A percentile compares a stretch with the other conserved stretches of the same genome.
Conservation (phyloP, 2,329 filamentous ascomycete species). For the Fonsecaea nubica region DNA sequence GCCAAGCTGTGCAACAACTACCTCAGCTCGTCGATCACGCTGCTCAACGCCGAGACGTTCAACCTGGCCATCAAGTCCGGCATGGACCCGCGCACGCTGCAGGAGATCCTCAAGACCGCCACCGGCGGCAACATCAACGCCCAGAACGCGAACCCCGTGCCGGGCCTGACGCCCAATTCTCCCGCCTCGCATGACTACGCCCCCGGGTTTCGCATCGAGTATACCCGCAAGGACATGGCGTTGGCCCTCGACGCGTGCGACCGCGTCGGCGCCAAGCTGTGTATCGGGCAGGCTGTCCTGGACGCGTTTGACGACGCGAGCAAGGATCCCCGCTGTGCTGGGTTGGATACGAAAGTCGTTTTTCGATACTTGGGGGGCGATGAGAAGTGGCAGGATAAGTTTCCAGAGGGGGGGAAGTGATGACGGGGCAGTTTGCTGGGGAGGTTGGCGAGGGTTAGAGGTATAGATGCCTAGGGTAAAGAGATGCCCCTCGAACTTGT, state of each 20-base stretch:
- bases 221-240: constrained; percentile 66
- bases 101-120: constrained; percentile 58
- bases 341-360: constrained; percentile 63
- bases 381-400: constrained; percentile 19
- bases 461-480: too few species aligned
- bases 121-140: constrained; percentile 60
- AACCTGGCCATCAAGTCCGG: constrained; percentile 65
- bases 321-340: constrained; percentile 57
- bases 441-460: too few species aligned
- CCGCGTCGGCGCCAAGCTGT: constrained; percentile 56
- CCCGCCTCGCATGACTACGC: constrained; percentile 57
- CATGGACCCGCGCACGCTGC: constrained; percentile 60
- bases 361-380: constrained; percentile 55
- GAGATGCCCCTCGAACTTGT: too few species aligned
- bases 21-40: constrained; percentile 63
- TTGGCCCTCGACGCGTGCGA: constrained; percentile 63
- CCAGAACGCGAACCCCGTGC: constrained; percentile 59
- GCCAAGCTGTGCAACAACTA: constrained; percentile 69
- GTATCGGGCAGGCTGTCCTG: constrained; percentile 58
- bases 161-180: constrained; percentile 56
- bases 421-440: background rate
- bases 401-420: background rate
- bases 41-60: constrained; percentile 64
- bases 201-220: constrained; percentile 63
- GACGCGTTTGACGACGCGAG: constrained; percentile 59